Conservation (phyloP, 129 eudicot species). For the Cynara cardunculus region DNA sequence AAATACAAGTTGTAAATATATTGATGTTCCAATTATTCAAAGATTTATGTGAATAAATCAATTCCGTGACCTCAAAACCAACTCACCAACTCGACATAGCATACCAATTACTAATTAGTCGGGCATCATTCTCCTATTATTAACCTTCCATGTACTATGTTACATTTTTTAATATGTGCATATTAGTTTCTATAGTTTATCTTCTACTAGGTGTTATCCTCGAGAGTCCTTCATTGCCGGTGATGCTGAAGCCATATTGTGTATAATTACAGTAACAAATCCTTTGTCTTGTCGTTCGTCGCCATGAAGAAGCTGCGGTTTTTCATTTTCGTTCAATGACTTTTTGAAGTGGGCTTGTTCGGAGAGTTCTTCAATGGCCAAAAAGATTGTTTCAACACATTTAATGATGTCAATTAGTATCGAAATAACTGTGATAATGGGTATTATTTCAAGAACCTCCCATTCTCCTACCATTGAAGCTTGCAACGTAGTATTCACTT, state of each 20-base stretch:
- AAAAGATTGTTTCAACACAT: constrained; percentile 39
- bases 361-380: constrained; percentile 40
- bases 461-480: constrained; percentile 19
- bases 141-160: neutral
- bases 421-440: constrained; percentile 33
- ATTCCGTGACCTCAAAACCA: neutral
- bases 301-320: constrained; percentile 27
- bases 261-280: neutral
- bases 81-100: neutral
- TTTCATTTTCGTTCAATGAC: neutral
- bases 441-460: constrained; percentile 40
- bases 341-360: constrained; percentile 39
- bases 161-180: neutral
- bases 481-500: constrained; percentile 34
- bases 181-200: neutral
- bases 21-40: neutral
- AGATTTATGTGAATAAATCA: constrained; percentile 4
- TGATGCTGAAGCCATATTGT: neutral
- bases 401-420: constrained; percentile 40
- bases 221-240: neutral
- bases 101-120: neutral
- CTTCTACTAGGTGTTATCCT: constrained; percentile 1
- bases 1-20: neutral
- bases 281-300: constrained; percentile 11
- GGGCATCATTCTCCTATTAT: constrained; percentile 9